Conservation (phyloP, 2,329 filamentous ascomycete genomes). For the Aquanectria penicillioides region DNA sequence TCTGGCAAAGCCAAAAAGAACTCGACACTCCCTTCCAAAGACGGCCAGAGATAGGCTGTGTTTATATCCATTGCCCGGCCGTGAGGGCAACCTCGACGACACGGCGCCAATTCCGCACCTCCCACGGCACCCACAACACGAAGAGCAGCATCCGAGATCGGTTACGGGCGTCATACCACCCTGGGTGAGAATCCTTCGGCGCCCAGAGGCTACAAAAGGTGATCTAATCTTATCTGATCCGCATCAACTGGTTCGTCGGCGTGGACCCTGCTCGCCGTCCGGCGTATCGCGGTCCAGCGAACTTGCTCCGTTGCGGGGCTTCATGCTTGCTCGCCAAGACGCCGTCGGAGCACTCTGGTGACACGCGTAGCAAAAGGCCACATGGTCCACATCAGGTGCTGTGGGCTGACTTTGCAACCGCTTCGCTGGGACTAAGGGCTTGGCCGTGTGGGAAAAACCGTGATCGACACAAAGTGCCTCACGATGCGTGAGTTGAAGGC, state of each 20-base stretch:
- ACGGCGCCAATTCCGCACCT: constrained; percentile 27
- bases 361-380: constrained; percentile 3
- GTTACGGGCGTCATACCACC: constrained; percentile 20
- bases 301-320: neutral
- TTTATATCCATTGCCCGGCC: too few relatives aligned
- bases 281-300: constrained; percentile 10
- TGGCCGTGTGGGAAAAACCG: constrained; percentile 14
- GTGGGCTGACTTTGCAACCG: constrained; percentile 18
- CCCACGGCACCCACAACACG: too few relatives aligned
- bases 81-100: too few relatives aligned
- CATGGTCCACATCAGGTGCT: constrained; percentile 2
- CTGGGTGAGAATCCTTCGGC: neutral
- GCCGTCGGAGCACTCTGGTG: constrained; percentile 5
- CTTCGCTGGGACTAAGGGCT: constrained; percentile 1
- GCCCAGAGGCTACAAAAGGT: neutral
- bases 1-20: neutral
- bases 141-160: constrained; percentile 14
- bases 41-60: neutral
- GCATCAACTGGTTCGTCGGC: constrained; percentile 9
- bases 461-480: neutral
- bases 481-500: neutral
- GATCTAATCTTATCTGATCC: constrained; percentile 42
- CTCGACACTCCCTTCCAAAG: neutral
- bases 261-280: constrained; percentile 5
- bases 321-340: neutral